These are phyloP conservation scores for Colletotrichum sp. DNA, from an alignment of 2,329 filamentous ascomycete species.

Conservation along the genomic window DNA sequence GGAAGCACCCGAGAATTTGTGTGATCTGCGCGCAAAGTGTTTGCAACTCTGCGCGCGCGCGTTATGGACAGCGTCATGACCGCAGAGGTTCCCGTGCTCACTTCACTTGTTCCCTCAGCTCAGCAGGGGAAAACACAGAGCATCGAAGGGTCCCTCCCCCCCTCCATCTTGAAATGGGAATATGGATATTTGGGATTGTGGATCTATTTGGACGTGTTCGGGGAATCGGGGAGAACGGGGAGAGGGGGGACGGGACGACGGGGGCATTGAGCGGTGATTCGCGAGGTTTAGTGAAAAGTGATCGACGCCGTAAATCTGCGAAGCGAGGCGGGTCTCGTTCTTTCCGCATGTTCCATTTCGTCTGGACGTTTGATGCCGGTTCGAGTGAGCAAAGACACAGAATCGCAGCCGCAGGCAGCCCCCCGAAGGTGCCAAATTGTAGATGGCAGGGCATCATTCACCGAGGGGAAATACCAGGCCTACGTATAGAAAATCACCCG, in stretches of 20 bases:
- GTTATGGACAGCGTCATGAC: background rate
- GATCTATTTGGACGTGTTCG: background rate
- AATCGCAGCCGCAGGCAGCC: background rate
- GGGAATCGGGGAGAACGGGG: background rate
- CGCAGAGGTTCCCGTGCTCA: conserved; percentile 1
- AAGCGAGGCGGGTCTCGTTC: background rate
- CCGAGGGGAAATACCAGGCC: background rate
- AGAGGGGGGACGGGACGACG: background rate
- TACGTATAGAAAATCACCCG: background rate
- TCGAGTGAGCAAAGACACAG: background rate
- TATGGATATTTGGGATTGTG: background rate
- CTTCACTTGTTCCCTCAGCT: background rate
- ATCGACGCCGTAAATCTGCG: background rate
- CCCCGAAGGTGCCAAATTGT: background rate
- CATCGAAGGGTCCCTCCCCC: background rate
- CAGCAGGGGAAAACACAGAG: background rate
- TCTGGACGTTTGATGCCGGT: background rate
- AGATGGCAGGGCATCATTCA: background rate
- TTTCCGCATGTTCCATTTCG: background rate
- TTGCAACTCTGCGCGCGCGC: background rate
- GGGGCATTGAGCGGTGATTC: background rate
- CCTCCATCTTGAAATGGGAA: background rate
- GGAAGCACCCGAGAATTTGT: background rate
- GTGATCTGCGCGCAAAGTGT: background rate
- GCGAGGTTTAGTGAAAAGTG: background rate